phyloP scores from a whole-genome alignment of 306 rosid species.

The Trifolium pratense region DNA sequence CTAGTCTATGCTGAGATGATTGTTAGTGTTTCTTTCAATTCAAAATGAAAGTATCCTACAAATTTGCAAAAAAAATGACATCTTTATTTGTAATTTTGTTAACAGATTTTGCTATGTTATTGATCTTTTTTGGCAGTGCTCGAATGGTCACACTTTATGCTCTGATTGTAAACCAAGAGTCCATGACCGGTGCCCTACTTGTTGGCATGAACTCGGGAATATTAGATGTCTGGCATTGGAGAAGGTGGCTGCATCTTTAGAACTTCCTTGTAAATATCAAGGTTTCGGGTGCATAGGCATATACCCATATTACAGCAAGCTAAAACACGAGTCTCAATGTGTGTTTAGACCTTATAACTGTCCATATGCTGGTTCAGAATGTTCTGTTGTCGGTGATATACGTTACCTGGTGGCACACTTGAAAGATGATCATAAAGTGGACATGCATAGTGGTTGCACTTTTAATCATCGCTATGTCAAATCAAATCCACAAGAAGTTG shows the following conservation, averaged over 20 bases:
- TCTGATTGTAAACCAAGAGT: constrained; percentile 93
- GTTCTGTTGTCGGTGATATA: constrained; percentile 72
- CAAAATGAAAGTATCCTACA: neutral
- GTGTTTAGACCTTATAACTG: constrained; percentile 77
- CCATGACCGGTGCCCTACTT: constrained; percentile 91
- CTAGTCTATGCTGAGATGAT: constrained; percentile 9
- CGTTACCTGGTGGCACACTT: constrained; percentile 78
- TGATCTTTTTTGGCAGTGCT: constrained; percentile 64
- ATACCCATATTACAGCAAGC: constrained; percentile 91
- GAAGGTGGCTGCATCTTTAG: constrained; percentile 93
- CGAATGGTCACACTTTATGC: constrained; percentile 91
- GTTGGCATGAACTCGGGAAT: constrained; percentile 93
- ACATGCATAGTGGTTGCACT: constrained; percentile 91
- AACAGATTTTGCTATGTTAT: neutral
- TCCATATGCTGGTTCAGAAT: constrained; percentile 94
- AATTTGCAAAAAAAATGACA: neutral
- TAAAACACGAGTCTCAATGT: constrained; percentile 89
- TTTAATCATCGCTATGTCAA: constrained; percentile 94
- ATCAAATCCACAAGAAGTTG: constrained; percentile 93
- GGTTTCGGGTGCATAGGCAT: constrained; percentile 78
- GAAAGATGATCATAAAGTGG: constrained; percentile 94
- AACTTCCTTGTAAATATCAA: constrained; percentile 89
- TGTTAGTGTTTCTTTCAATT: neutral
- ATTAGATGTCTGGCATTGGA: constrained; percentile 92
- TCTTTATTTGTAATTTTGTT: neutral